These are phyloP conservation scores for Candida khao-thaluensis DNA, from an alignment of 805 yeast genomes.

Conservation along the genomic window DNA sequence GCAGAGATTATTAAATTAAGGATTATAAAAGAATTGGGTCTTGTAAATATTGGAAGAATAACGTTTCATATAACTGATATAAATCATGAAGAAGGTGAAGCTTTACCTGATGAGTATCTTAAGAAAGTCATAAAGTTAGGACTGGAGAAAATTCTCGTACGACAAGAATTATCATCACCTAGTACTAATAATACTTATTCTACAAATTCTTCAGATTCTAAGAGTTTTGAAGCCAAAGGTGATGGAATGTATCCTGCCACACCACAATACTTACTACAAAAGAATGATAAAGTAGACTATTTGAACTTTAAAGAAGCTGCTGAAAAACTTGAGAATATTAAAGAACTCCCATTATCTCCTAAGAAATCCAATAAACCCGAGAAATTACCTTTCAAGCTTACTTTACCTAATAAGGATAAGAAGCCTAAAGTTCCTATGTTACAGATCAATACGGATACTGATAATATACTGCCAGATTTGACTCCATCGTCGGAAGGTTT, in stretches of 20 bases:
- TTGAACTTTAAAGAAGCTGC: slow-evolving; percentile 51
- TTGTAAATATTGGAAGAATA: slow-evolving; percentile 31
- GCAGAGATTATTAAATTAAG: slow-evolving; percentile 39
- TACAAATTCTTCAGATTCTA: slow-evolving; percentile 54
- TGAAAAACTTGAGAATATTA: slow-evolving; percentile 19
- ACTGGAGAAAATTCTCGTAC: slow-evolving; percentile 34
- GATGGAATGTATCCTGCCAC: slow-evolving; percentile 57
- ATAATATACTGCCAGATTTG: background rate
- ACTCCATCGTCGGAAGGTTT: slow-evolving; percentile 30
- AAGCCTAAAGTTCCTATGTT: slow-evolving; percentile 14
- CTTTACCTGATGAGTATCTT: slow-evolving; percentile 47
- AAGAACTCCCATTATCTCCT: slow-evolving; percentile 10
- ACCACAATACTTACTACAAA: slow-evolving; percentile 62
- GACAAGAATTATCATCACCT: slow-evolving; percentile 34
- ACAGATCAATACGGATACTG: slow-evolving; percentile 15
- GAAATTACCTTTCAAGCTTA: slow-evolving; percentile 12
- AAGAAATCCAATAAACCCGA: background rate
- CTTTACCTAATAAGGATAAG: slow-evolving; percentile 13
- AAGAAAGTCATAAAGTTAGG: slow-evolving; percentile 31
- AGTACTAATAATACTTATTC: slow-evolving; percentile 36
- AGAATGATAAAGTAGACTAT: slow-evolving; percentile 46
- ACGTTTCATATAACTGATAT: slow-evolving; percentile 68
- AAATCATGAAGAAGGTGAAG: slow-evolving; percentile 56
- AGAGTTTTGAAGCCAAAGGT: slow-evolving; percentile 49
- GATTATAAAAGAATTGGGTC: slow-evolving; percentile 37